These are phyloP conservation scores for Lentinula sp. DNA, from an alignment of 768 basidiomycete genomes.

Conservation along the genomic window DNA sequence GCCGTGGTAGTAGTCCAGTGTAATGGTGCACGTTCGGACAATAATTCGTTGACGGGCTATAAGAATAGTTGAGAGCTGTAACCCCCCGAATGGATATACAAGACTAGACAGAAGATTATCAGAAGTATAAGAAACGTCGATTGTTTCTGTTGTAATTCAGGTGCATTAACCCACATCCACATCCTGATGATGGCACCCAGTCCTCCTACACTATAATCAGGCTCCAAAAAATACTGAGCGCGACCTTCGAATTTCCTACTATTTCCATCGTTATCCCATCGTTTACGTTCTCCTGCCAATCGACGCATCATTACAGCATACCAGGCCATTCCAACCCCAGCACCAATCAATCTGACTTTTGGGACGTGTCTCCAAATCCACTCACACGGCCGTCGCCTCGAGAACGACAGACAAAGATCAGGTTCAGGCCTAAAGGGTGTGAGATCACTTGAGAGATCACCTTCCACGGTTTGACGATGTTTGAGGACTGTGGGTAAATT, in stretches of 20 bases:
- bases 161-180: constrained; percentile 38
- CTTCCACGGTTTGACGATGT: constrained; percentile 13
- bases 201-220: constrained; percentile 25
- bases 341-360: constrained; percentile 58
- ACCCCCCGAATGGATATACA: not conserved
- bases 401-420: constrained; percentile 10
- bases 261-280: not conserved
- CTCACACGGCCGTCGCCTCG: constrained; percentile 16
- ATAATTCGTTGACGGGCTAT: not conserved
- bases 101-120: not conserved
- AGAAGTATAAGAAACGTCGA: not conserved
- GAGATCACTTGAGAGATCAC: not conserved
- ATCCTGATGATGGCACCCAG: constrained; percentile 33
- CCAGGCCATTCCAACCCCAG: constrained; percentile 60
- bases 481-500: constrained; percentile 42
- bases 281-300: constrained; percentile 24
- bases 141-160: not conserved
- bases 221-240: constrained; percentile 5
- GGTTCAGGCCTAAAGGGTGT: constrained; percentile 2
- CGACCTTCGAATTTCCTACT: not conserved
- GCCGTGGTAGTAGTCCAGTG: too few relatives aligned
- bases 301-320: constrained; percentile 54
- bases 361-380: constrained; percentile 29
- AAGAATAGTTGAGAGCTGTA: not conserved
- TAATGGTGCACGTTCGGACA: too few relatives aligned